phyloP scores from a whole-genome alignment of 768 basidiomycete species.

The Hydnomerulius pinastri region DNA sequence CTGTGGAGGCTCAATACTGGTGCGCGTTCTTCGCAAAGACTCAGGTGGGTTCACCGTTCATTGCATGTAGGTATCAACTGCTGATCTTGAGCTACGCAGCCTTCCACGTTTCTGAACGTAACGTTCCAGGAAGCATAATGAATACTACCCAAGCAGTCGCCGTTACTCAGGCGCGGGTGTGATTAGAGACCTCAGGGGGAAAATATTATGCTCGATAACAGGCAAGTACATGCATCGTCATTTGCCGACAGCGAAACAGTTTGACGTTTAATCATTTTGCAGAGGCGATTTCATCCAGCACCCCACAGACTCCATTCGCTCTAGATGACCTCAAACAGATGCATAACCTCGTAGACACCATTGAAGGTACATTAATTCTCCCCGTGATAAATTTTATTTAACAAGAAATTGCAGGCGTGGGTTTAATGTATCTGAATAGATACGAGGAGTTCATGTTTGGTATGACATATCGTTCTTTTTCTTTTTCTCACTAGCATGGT shows the following conservation, averaged over 20 bases:
- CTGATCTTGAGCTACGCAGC: neutral
- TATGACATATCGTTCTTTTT: neutral
- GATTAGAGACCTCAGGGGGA: neutral
- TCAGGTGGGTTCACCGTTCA: neutral
- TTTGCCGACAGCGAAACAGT: neutral
- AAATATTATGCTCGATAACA: neutral
- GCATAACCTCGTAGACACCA: neutral
- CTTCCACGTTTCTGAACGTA: neutral
- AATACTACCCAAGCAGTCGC: neutral
- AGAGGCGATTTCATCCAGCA: neutral
- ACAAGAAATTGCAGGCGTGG: neutral
- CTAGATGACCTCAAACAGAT: neutral
- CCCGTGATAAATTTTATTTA: neutral
- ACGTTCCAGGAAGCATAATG: constrained; percentile 2
- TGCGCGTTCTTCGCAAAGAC: neutral
- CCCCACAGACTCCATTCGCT: neutral
- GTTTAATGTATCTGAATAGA: neutral
- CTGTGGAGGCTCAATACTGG: constrained; percentile 29
- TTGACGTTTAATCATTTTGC: neutral
- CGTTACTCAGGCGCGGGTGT: neutral
- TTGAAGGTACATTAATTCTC: neutral
- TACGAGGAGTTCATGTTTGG: neutral
- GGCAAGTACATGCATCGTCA: neutral
- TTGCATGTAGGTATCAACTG: neutral
- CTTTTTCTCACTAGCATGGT: neutral